These are phyloP conservation scores for Eremothecium sinecaudum DNA, from an alignment of 1,139 yeast species.

Conservation along the genomic window DNA sequence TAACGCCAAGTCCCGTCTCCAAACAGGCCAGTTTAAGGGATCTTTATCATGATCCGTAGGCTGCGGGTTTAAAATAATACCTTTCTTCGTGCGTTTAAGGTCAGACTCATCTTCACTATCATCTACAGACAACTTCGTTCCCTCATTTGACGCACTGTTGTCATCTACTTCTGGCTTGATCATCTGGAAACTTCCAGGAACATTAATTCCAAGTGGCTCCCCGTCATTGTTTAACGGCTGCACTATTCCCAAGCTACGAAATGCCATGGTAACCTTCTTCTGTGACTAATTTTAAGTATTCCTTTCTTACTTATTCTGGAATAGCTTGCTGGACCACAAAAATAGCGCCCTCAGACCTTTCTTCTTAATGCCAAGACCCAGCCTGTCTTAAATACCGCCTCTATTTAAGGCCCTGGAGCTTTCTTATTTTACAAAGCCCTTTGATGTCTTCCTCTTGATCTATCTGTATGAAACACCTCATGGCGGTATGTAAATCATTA, in stretches of 20 bases:
- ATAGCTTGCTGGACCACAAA: too few relatives aligned
- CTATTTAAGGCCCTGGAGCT: too few relatives aligned
- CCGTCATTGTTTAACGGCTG: conserved; percentile 6
- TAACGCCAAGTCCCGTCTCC: conserved; percentile 49
- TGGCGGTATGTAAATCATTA: too few relatives aligned
- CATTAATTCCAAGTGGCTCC: conserved; percentile 1
- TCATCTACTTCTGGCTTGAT: conserved; percentile 1
- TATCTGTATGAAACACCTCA: too few relatives aligned
- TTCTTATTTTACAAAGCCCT: too few relatives aligned
- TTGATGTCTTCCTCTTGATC: too few relatives aligned
- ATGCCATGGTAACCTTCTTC: too few relatives aligned
- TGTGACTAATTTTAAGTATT: too few relatives aligned
- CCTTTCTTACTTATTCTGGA: too few relatives aligned
- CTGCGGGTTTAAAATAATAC: conserved; percentile 54
- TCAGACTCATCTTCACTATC: neutral
- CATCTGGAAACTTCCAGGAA: conserved; percentile 9
- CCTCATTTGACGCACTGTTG: neutral
- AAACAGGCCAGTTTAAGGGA: conserved; percentile 58
- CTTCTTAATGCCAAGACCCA: too few relatives aligned
- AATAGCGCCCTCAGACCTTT: too few relatives aligned
- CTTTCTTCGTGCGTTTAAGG: conserved; percentile 25
- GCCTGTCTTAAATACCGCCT: too few relatives aligned
- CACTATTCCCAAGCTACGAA: conserved; percentile 6
- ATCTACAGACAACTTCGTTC: neutral
- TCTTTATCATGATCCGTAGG: conserved; percentile 61